Percentiles rank a stretch among this genome's conserved stretches.
phyloP scores from a whole-genome alignment of 768 basidiomycete species.

The Trametes gibbosa region DNA sequence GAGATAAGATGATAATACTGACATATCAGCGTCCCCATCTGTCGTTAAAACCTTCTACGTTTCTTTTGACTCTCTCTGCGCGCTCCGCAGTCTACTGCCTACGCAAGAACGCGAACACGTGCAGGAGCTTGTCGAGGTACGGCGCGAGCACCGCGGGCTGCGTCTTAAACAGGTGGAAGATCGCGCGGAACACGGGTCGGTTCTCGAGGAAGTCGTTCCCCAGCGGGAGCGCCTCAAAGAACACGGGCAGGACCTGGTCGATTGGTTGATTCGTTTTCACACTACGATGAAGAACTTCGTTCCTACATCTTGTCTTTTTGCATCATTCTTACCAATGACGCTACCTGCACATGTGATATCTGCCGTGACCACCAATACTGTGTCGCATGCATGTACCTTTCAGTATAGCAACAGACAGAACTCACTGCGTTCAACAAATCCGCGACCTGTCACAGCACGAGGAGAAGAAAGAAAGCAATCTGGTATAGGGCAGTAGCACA shows the following conservation, averaged over 20 bases:
- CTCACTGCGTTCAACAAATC: not conserved
- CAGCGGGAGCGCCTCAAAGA: slow-evolving; percentile 80
- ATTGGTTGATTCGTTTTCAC: too few relatives aligned
- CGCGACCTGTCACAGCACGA: not conserved
- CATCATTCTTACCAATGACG: too few relatives aligned
- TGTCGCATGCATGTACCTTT: too few relatives aligned
- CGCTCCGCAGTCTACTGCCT: slow-evolving; percentile 8
- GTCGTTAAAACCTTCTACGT: not conserved
- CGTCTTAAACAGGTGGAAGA: slow-evolving; percentile 85
- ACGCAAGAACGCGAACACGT: slow-evolving; percentile 49
- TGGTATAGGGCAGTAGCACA: not conserved
- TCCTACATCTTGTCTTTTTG: too few relatives aligned
- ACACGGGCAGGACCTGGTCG: slow-evolving; percentile 84
- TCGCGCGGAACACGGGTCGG: slow-evolving; percentile 79
- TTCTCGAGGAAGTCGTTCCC: slow-evolving; percentile 90
- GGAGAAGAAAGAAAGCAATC: not conserved
- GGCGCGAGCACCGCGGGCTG: slow-evolving; percentile 67
- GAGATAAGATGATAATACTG: slow-evolving; percentile 3
- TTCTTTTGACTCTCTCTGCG: not conserved
- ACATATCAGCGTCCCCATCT: not conserved
- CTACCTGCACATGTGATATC: too few relatives aligned
- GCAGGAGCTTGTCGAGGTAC: slow-evolving; percentile 62
- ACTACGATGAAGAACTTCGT: too few relatives aligned
- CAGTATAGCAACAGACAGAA: not conserved
- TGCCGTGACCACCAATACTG: too few relatives aligned